Conservation (phyloP, 2,329 filamentous ascomycete species). For the Colletotrichum karsti region DNA sequence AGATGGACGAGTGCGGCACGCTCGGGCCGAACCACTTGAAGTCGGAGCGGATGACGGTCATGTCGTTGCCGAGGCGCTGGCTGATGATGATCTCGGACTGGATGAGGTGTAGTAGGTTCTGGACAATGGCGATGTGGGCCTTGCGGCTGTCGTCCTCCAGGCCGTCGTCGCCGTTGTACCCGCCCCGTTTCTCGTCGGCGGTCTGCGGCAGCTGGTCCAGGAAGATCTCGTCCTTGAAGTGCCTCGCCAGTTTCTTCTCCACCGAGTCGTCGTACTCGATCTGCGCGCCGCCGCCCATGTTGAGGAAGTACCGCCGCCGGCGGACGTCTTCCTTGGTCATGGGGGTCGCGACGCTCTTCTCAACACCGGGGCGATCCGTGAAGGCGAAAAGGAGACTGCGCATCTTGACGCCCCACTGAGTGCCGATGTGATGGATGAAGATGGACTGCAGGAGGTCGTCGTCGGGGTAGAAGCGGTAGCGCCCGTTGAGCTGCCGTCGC, state of each 20-base stretch:
- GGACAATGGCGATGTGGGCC: slow-evolving; percentile 57
- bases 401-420: slow-evolving; percentile 43
- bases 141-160: slow-evolving; percentile 42
- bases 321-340: slow-evolving; percentile 43
- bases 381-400: slow-evolving; percentile 36
- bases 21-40: slow-evolving; percentile 67
- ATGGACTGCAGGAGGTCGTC: slow-evolving; percentile 56
- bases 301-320: slow-evolving; percentile 54
- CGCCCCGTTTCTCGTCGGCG: slow-evolving; percentile 44
- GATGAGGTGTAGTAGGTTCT: slow-evolving; percentile 64
- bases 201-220: slow-evolving; percentile 61
- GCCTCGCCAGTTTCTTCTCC: slow-evolving; percentile 43
- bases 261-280: slow-evolving; percentile 33
- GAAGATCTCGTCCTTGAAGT: slow-evolving; percentile 55
- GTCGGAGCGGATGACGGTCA: slow-evolving; percentile 64
- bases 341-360: slow-evolving; percentile 36
- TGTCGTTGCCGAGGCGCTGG: slow-evolving; percentile 53
- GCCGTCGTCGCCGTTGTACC: slow-evolving; percentile 46
- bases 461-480: slow-evolving; percentile 65
- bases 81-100: slow-evolving; percentile 63
- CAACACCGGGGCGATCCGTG: slow-evolving; percentile 37
- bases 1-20: slow-evolving; percentile 64
- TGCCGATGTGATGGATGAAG: slow-evolving; percentile 49
- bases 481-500: slow-evolving; percentile 51
- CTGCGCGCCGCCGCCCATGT: too few relatives aligned